Evolutionary conservation across 495 filamentous ascomycete species (phyloP).

Genomic region (Penicillium odoratum): DNA sequence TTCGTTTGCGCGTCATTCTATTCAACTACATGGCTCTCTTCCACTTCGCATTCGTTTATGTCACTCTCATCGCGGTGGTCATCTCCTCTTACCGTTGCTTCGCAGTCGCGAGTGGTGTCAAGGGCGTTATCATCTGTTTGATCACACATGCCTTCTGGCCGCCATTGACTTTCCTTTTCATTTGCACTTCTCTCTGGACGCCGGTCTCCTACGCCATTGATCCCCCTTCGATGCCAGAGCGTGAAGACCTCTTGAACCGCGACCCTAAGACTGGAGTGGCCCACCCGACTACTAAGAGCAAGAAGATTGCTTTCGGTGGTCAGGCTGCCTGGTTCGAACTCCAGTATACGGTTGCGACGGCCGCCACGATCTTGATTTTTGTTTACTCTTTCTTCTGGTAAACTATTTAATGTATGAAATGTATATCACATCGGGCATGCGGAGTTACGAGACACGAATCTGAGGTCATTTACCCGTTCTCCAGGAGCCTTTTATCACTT

Average conservation of each 20-base stretch:
- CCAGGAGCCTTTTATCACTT: background rate
- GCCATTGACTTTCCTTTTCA: conserved; percentile 39
- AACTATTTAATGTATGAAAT: conserved; percentile 9
- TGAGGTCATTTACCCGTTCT: background rate
- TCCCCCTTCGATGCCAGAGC: conserved; percentile 43
- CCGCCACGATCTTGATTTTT: conserved; percentile 40
- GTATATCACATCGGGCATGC: conserved; percentile 11
- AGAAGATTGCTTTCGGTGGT: conserved; percentile 44
- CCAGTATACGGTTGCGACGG: conserved; percentile 39
- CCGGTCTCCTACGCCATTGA: conserved; percentile 46
- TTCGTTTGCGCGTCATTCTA: conserved; percentile 32
- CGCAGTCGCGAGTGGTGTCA: conserved; percentile 23
- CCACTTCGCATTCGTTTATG: conserved; percentile 41
- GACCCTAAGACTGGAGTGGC: conserved; percentile 49
- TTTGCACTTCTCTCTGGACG: conserved; percentile 38
- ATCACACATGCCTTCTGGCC: conserved; percentile 53
- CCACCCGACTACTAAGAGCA: conserved; percentile 40
- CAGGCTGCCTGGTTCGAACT: conserved; percentile 46
- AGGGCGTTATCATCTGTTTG: conserved; percentile 35
- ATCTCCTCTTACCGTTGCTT: conserved; percentile 39
- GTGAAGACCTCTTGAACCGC: conserved; percentile 41
- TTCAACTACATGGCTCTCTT: conserved; percentile 40
- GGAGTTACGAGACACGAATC: conserved; percentile 10
- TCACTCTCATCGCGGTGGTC: conserved; percentile 38
- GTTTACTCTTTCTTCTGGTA: conserved; percentile 41